Evolutionary conservation across 495 filamentous ascomycete species (phyloP).

Genomic region (Tirmania nivea): DNA sequence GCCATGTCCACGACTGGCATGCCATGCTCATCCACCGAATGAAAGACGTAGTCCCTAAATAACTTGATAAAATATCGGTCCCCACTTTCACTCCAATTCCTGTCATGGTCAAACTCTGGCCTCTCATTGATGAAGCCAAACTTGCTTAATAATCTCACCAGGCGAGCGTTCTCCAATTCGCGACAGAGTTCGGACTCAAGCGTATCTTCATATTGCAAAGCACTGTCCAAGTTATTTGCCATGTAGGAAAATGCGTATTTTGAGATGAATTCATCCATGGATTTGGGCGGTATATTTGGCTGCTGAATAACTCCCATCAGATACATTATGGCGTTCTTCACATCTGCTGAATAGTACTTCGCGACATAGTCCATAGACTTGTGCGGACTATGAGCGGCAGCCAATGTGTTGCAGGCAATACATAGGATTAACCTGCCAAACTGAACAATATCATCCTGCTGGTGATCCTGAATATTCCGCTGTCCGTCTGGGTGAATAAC

Average conservation of each 20-base stretch:
- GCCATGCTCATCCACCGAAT: conserved; percentile 68
- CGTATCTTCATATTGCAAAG: conserved; percentile 49
- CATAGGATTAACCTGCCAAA: conserved; percentile 67
- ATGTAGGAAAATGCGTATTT: conserved; percentile 30
- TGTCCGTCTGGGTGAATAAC: conserved; percentile 57
- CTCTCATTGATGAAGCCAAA: conserved; percentile 70
- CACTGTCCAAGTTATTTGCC: conserved; percentile 45
- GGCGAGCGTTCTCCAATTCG: conserved; percentile 79
- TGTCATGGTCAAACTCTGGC: conserved; percentile 54
- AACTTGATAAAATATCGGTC: conserved; percentile 80
- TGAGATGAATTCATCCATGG: conserved; percentile 62
- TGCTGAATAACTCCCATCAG: conserved; percentile 30
- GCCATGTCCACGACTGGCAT: conserved; percentile 62
- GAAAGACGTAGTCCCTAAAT: conserved; percentile 93
- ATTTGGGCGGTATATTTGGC: conserved; percentile 30
- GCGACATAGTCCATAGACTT: conserved; percentile 49
- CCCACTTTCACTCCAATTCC: conserved; percentile 68
- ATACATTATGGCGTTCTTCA: conserved; percentile 58
- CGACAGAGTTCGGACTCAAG: conserved; percentile 43
- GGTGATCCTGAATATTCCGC: conserved; percentile 46
- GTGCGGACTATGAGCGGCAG: conserved; percentile 31
- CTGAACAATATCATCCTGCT: conserved; percentile 68
- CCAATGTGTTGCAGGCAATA: conserved; percentile 30
- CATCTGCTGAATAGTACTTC: conserved; percentile 45
- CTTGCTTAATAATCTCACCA: conserved; percentile 66